phyloP scores from a whole-genome alignment of 805 yeast genomes.

The Kurtzmaniella cleridarum region DNA sequence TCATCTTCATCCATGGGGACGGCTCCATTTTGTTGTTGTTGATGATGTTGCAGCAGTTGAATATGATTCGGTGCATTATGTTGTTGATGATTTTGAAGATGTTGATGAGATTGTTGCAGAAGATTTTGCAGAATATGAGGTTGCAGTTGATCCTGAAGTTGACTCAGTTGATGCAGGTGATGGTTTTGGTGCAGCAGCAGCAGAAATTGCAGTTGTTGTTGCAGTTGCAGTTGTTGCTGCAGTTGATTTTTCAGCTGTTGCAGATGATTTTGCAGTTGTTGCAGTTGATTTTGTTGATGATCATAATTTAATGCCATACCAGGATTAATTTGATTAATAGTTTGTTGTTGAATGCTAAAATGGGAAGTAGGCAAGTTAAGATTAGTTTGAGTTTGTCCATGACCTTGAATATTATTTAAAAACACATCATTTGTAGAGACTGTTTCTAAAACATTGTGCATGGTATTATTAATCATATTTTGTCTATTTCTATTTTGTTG shows the following conservation, averaged over 20 bases:
- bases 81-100: slow-evolving; percentile 7
- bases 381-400: slow-evolving; percentile 9
- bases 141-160: background rate
- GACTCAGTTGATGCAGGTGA: background rate
- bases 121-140: background rate
- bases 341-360: slow-evolving; percentile 20
- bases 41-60: slow-evolving; percentile 10
- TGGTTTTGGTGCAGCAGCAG: background rate
- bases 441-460: slow-evolving; percentile 70
- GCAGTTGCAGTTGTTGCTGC: slow-evolving; percentile 12
- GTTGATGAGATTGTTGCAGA: slow-evolving; percentile 1
- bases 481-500: slow-evolving; percentile 17
- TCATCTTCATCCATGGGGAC: slow-evolving; percentile 46
- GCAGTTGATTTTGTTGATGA: slow-evolving; percentile 9
- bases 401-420: slow-evolving; percentile 37
- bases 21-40: slow-evolving; percentile 9
- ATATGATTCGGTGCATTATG: background rate
- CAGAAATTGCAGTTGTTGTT: slow-evolving; percentile 1
- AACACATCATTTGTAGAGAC: slow-evolving; percentile 93
- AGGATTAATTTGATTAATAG: slow-evolving; percentile 10
- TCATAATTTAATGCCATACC: slow-evolving; percentile 5
- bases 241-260: slow-evolving; percentile 13
- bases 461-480: slow-evolving; percentile 32
- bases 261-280: slow-evolving; percentile 15
- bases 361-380: slow-evolving; percentile 15